Evolutionary conservation across 106 monocot genomes (phyloP), one percentile per base, ranked within the genome.

Genomic region (Allium sativum): DNA sequence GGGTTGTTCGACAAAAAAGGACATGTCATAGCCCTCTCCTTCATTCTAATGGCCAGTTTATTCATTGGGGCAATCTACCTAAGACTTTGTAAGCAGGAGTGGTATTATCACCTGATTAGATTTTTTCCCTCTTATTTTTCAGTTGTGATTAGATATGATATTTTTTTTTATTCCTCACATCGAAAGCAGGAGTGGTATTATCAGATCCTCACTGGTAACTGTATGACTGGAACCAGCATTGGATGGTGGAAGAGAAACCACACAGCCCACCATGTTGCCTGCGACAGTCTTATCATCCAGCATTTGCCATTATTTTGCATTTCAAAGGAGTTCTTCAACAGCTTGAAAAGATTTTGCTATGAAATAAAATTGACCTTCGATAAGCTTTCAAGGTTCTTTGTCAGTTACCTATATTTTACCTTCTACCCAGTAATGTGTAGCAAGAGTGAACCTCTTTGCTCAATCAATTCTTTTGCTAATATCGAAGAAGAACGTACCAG

Each of bases 231-330:
- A 8, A 65, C 81, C 45, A 77, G 85, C 72, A 85, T 85, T 7
- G 77, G 22, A 7, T 87, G 87, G 87, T 87, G 87, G 87, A 87
- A 80, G 71, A 22, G 77, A 13, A 87, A 74, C 79, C 87, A 87
- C 67, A 87, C 73, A 42, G 82, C 82, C 44, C 87, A 87, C 61
- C 87, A 87, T 74, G 76, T 87, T 8, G 82, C 87, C 66, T 77
- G 76, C 68, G 82, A 87, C 71, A 77, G 79, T 72, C 77, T 87
- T 1, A 82, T 82, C 46, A 64, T 87, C 12, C 87, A 87, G 71
- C 70, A 82, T 72, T 68, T 87, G 58, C 87, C 87, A 8, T 11
- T 82, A 3, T 87, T 87, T 46, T 76, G 74, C 21, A 70, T 87
- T 31, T 74, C 79, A 64, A 61, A 74, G 15, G 69, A 68, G 58